phyloP scores from a whole-genome alignment of 164 flowering plant species.

The Aristolochia fimbriata region DNA sequence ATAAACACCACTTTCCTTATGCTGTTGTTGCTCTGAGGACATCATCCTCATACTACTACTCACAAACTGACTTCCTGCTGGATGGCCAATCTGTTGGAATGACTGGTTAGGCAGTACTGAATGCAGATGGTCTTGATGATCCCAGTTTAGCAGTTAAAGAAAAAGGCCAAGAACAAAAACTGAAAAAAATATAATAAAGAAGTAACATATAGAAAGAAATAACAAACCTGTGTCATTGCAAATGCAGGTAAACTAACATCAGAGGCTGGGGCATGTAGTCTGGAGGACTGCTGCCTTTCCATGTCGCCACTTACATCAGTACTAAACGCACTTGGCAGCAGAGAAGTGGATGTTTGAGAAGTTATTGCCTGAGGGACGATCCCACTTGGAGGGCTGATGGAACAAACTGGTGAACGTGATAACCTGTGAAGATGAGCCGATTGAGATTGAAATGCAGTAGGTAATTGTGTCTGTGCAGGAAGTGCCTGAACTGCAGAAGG shows the following conservation, averaged over 20 bases:
- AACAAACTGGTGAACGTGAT: neutral
- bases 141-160: neutral
- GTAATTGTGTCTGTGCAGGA: slow-evolving; percentile 33
- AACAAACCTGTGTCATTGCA: slow-evolving; percentile 26
- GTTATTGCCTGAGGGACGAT: slow-evolving; percentile 7
- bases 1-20: slow-evolving; percentile 2
- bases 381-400: slow-evolving; percentile 10
- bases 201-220: neutral
- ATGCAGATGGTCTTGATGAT: neutral
- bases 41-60: slow-evolving; percentile 3
- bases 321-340: slow-evolving; percentile 5
- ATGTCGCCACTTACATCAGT: slow-evolving; percentile 9
- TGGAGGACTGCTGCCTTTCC: slow-evolving; percentile 33
- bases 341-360: slow-evolving; percentile 17
- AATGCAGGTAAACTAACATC: slow-evolving; percentile 17
- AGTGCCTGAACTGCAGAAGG: slow-evolving; percentile 63
- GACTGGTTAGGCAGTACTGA: neutral
- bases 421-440: slow-evolving; percentile 1
- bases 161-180: neutral
- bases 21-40: slow-evolving; percentile 5
- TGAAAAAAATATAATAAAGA: neutral
- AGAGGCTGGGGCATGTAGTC: slow-evolving; percentile 15
- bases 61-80: slow-evolving; percentile 1
- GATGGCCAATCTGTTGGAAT: neutral
- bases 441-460: slow-evolving; percentile 18